Percentiles rank a stretch among this genome's conserved stretches.
Evolutionary conservation across 106 monocot genomes (phyloP).

Genomic region (Cymbidium sinense): DNA sequence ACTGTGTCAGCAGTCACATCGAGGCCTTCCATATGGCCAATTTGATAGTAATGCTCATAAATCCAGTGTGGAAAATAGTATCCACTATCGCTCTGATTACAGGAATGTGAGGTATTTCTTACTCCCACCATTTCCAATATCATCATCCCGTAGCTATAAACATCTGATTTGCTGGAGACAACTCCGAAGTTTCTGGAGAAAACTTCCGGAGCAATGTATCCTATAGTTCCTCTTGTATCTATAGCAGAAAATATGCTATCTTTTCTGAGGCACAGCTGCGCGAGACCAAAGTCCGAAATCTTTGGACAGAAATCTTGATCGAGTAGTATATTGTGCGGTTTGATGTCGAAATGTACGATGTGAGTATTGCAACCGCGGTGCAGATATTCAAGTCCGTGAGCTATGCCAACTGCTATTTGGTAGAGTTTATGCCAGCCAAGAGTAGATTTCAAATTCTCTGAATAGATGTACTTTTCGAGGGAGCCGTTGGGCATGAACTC

Average conservation of each 20-base stretch:
- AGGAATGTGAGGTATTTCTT: neutral
- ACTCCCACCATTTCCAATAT: constrained; percentile 16
- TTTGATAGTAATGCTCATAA: neutral
- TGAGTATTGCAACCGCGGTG: constrained; percentile 15
- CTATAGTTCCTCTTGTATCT: constrained; percentile 7
- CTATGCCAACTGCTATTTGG: constrained; percentile 16
- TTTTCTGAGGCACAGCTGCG: constrained; percentile 6
- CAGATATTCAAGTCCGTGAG: constrained; percentile 18
- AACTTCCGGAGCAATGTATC: constrained; percentile 16
- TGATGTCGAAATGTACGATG: constrained; percentile 24
- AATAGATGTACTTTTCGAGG: constrained; percentile 15
- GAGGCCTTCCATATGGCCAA: neutral
- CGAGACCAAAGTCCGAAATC: constrained; percentile 17
- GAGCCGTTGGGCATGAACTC: constrained; percentile 19
- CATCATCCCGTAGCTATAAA: constrained; percentile 20
- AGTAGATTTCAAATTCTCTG: constrained; percentile 6
- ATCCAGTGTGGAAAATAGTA: constrained; percentile 11
- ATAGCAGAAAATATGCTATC: constrained; percentile 8
- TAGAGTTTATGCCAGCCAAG: constrained; percentile 9
- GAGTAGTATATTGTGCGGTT: constrained; percentile 19
- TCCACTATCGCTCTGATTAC: neutral
- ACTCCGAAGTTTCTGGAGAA: constrained; percentile 15
- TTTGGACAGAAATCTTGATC: constrained; percentile 11
- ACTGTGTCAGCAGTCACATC: neutral
- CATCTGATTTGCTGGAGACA: constrained; percentile 12